Evolutionary conservation across 2,329 filamentous ascomycete genomes (phyloP), one percentile per base, ranked within the genome.

Genomic region (Leptodontidium sp.): DNA sequence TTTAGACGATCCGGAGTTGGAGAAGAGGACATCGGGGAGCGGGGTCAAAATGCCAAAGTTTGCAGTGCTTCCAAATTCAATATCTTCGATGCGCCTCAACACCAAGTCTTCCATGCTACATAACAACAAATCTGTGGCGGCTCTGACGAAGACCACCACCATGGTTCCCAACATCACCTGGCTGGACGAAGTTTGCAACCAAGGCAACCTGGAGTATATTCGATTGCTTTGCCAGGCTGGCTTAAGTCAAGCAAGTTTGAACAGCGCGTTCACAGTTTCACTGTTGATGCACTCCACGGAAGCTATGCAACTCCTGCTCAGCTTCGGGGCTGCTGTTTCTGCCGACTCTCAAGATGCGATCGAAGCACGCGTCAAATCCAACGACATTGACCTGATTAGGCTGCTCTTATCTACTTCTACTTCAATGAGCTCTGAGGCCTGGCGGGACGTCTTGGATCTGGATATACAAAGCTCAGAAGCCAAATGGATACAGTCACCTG

Each of bases 191-290:
- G 58, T 57, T 35, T 62, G 47, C 32, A 9, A n/a, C 32, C 65
- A 57, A 35, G 38, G 53, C 47, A 57, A 63, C 29, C 24, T 62
- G 29, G 26, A 62, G 32, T 67, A 67, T 49, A 62, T 67, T 58
- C 65, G 32, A 49, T 47, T 67, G 21, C 47, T 67, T 17, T 67
- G 65, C 26, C 65, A 67, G 32, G 40, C 45, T 35, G 65, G 58
- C n/a, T 53, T 67, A 21, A 38, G 32, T 7, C 65, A 67, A 50
- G 47, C 57, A 29, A 17, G 57, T 21, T 47, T 67, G 47, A 43
- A 63, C 47, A 24, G 29, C 15, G 65, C 65, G 2, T 67, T 62
- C 65, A 21, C 26, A 49, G 57, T 67, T 15, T 58, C 57, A 38
- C 21, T 67, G 17, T 35, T 35, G 57, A 47, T 21, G 49, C 57